Evolutionary conservation across 2,329 filamentous ascomycete species (phyloP), one percentile per base, ranked within the genome.

Genomic region (Colletotrichum liriopes): DNA sequence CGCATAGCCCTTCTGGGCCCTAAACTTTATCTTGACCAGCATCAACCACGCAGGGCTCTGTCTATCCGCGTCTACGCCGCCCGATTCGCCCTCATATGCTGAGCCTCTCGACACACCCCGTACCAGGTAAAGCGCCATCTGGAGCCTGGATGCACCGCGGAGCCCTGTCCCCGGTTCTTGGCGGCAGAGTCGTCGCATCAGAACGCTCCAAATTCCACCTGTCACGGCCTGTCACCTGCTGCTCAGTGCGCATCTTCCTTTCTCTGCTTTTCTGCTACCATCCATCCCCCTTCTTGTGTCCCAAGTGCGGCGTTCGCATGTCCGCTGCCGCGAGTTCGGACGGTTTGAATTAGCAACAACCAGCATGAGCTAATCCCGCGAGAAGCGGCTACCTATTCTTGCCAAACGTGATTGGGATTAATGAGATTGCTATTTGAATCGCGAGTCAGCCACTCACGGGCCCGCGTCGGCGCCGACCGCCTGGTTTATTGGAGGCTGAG

Each of bases 11-110:
- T 45, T 37, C 63, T 62, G 63, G 49, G 26, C 41, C 58, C 56
- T 63, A 62, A 63, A 69, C 65, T 63, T 69, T 69, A 64, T 64
- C 54, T 55, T 26, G 32, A 69, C 65, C 65, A 60, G 58, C 69
- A 72, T 64, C 65, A 72, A 59, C 65, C 65, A 72, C 52, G 65
- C 32, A 69, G 16, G 14, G 14, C n/a, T n/a, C 67, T 32, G 47
- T 49, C 26, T 58, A 52, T 52, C 35, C 56, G 58, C 51, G 6
- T 41, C 26, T 26, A 54, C 16, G 47, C 23, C 18, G n/a, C 41
- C 35, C n/a, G 47, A 14, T 16, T n/a, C 9, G 29, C 5, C 20
- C 43, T 49, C 41, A 26, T 49, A 14, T 49, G 35, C 35, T 52
- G 23, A 26, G 23, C 29, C 54, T 56, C 63, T 70, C 12, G 41